A percentile compares a stretch with the other conserved stretches of the same genome.
These are phyloP conservation scores for Kwoniella shandongensis DNA, from an alignment of 768 basidiomycete genomes.

Conservation along the genomic window DNA sequence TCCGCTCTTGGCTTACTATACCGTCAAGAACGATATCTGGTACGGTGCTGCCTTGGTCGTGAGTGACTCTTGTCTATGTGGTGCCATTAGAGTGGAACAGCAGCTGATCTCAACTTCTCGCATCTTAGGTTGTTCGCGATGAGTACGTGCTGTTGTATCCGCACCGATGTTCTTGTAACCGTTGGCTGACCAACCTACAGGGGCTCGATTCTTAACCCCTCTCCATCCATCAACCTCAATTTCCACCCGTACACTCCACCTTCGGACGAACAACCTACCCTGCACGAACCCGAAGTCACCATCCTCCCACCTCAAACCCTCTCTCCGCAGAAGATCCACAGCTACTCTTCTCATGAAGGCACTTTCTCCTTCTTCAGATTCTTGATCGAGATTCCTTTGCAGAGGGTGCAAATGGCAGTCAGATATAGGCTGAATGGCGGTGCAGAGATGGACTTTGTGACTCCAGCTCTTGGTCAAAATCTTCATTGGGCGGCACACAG, in stretches of 20 bases:
- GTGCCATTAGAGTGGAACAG: conserved; percentile 60
- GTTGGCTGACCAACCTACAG: conserved; percentile 28
- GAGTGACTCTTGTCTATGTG: conserved; percentile 1
- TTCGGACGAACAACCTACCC: conserved; percentile 10
- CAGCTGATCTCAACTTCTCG: conserved; percentile 68
- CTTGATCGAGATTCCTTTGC: conserved; percentile 75
- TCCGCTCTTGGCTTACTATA: conserved; percentile 86
- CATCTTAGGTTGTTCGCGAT: conserved; percentile 14
- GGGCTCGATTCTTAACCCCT: conserved; percentile 11
- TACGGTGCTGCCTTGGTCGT: conserved; percentile 85
- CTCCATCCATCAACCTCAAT: conserved; percentile 31
- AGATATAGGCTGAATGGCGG: conserved; percentile 80
- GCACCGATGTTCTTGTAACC: conserved; percentile 63
- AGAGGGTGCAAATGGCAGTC: conserved; percentile 69
- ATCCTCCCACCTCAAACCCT: conserved; percentile 15
- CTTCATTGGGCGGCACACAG: conserved; percentile 83
- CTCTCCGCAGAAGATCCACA: conserved; percentile 16
- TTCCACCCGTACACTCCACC: conserved; percentile 43
- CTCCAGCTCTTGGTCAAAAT: conserved; percentile 77
- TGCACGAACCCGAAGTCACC: conserved; percentile 4
- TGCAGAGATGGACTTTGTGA: conserved; percentile 72
- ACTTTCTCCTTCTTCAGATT: conserved; percentile 95
- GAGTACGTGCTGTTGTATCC: conserved; percentile 60
- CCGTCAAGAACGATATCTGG: conserved; percentile 78
- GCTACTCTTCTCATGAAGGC: conserved; percentile 55